These are phyloP conservation scores for Babjeviella inositovora DNA, from an alignment of 805 yeast genomes.

Conservation along the genomic window DNA sequence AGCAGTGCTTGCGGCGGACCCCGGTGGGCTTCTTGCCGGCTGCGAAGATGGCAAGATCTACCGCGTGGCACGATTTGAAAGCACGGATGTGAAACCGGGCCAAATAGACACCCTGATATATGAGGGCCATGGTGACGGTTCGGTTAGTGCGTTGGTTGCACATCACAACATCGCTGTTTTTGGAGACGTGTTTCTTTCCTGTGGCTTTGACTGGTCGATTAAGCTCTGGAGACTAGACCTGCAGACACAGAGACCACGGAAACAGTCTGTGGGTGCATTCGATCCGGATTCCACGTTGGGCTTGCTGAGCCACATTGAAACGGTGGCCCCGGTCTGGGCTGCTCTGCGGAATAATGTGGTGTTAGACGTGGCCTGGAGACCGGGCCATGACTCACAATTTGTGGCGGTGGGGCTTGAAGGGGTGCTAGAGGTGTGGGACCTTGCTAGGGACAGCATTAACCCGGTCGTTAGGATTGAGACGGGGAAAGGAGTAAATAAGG, in stretches of 20 bases:
- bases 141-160: constrained; percentile 13
- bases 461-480: no score
- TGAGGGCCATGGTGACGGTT: constrained; percentile 12
- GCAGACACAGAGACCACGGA: not conserved
- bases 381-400: constrained; percentile 11
- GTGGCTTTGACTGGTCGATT: constrained; percentile 18
- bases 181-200: constrained; percentile 9
- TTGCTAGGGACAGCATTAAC: constrained; percentile 10
- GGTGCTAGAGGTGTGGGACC: constrained; percentile 17
- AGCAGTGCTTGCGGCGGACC: constrained; percentile 9
- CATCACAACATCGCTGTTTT: constrained; percentile 4
- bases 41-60: constrained; percentile 16
- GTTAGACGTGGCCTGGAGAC: constrained; percentile 18
- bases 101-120: constrained; percentile 7
- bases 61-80: constrained; percentile 11
- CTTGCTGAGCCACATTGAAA: not conserved
- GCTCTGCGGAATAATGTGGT: constrained; percentile 10
- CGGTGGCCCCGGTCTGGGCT: constrained; percentile 5
- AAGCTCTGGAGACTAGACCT: constrained; percentile 9
- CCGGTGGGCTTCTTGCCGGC: constrained; percentile 13
- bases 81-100: constrained; percentile 9
- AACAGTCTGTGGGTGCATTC: constrained; percentile 1
- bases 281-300: not conserved
- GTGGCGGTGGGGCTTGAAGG: constrained; percentile 15
- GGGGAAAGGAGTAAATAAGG: no score